These are phyloP conservation scores for Rhododendron molle DNA, from an alignment of 148 eudicot species.

Conservation along the genomic window DNA sequence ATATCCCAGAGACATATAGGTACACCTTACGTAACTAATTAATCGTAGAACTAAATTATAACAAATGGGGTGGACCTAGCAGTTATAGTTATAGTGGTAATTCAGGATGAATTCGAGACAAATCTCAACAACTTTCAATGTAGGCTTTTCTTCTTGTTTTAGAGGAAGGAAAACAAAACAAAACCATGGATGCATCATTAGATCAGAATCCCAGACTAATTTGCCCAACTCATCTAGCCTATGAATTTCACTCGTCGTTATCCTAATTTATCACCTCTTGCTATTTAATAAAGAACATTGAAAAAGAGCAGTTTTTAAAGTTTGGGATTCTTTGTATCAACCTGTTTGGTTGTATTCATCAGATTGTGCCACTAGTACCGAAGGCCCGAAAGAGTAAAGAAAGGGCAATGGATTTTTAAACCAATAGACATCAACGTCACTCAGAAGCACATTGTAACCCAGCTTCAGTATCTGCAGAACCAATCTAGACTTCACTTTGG, in stretches of 20 bases:
- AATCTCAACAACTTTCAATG: background rate
- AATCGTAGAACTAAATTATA: no score
- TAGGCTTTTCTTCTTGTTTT: background rate
- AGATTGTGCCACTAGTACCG: slow-evolving; percentile 77
- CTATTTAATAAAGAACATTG: background rate
- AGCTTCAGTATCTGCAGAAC: slow-evolving; percentile 79
- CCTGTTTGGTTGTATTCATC: slow-evolving; percentile 85
- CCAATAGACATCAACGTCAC: slow-evolving; percentile 95
- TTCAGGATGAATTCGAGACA: background rate
- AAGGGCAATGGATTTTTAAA: slow-evolving; percentile 77
- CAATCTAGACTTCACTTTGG: slow-evolving; percentile 80
- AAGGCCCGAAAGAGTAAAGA: slow-evolving; percentile 71
- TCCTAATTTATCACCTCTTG: background rate
- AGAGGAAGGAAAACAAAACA: background rate
- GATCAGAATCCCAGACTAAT: background rate
- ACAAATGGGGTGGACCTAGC: background rate
- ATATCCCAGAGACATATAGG: background rate
- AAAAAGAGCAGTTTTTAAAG: background rate
- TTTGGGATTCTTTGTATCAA: background rate
- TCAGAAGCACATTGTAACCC: slow-evolving; percentile 42
- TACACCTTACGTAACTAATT: background rate
- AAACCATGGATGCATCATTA: background rate
- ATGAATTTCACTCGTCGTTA: background rate
- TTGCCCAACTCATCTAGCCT: background rate
- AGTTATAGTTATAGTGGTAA: background rate